phyloP scores from a whole-genome alignment of 2,329 filamentous ascomycete genomes.

The Xylaria sp. region DNA sequence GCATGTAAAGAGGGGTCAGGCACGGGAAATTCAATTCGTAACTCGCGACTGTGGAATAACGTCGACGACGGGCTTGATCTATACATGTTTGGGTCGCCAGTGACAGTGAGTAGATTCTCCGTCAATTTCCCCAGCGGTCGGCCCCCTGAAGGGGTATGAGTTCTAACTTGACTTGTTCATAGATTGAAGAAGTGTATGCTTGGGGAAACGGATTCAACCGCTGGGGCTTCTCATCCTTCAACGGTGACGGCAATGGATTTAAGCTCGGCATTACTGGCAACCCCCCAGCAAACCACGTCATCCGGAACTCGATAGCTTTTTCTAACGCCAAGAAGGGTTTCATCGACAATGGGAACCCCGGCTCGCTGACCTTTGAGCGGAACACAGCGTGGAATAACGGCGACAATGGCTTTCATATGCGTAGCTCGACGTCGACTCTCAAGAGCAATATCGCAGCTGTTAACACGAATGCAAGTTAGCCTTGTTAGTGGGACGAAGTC shows the following conservation, averaged over 20 bases:
- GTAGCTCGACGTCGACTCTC: slow-evolving; percentile 52
- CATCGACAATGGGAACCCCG: slow-evolving; percentile 59
- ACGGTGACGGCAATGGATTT: slow-evolving; percentile 60
- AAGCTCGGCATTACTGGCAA: slow-evolving; percentile 57
- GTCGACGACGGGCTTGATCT: slow-evolving; percentile 62
- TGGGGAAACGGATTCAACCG: slow-evolving; percentile 60
- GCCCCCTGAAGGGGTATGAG: background rate
- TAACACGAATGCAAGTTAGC: slow-evolving; percentile 48
- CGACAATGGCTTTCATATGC: slow-evolving; percentile 55
- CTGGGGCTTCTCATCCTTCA: slow-evolving; percentile 57
- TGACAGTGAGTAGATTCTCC: slow-evolving; percentile 49
- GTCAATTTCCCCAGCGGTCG: background rate
- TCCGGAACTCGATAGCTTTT: slow-evolving; percentile 58
- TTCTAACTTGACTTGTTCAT: slow-evolving; percentile 1
- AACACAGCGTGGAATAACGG: slow-evolving; percentile 61
- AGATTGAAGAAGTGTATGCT: slow-evolving; percentile 54
- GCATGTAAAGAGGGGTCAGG: slow-evolving; percentile 60
- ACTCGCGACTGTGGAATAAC: slow-evolving; percentile 61
- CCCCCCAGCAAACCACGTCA: slow-evolving; percentile 55
- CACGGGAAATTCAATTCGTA: slow-evolving; percentile 58
- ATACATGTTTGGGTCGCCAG: slow-evolving; percentile 54
- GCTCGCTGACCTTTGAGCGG: slow-evolving; percentile 53
- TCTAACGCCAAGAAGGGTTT: slow-evolving; percentile 57
- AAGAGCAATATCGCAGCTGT: slow-evolving; percentile 54
- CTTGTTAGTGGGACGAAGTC: slow-evolving; percentile 44